phyloP scores from a whole-genome alignment of 1,284 basidiomycete species.

The Fomitopsis schrenkii region DNA sequence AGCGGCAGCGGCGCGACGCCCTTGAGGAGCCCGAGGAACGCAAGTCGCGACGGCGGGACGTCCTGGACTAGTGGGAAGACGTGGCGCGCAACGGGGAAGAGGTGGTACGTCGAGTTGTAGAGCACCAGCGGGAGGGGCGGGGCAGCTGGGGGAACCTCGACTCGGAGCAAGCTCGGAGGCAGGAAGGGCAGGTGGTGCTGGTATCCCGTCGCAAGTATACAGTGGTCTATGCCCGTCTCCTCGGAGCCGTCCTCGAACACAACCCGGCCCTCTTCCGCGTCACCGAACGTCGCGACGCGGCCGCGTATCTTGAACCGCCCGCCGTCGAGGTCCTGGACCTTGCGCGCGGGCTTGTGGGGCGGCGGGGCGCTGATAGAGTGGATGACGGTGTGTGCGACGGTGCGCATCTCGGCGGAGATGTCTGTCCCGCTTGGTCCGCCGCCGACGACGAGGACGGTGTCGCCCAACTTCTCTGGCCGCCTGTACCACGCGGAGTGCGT shows the following conservation, averaged over 20 bases:
- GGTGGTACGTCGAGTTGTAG: conserved; percentile 56
- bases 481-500: conserved; percentile 68
- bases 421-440: conserved; percentile 68
- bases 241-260: conserved; percentile 55
- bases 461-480: conserved; percentile 40
- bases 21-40: conserved; percentile 59
- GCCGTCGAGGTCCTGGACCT: conserved; percentile 23
- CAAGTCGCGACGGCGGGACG: conserved; percentile 50
- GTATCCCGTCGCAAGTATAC: conserved; percentile 75
- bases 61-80: conserved; percentile 45
- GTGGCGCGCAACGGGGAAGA: conserved; percentile 59
- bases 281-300: conserved; percentile 34
- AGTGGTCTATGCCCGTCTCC: conserved; percentile 53
- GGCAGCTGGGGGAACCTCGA: conserved; percentile 32
- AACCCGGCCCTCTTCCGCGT: conserved; percentile 42
- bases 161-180: conserved; percentile 28
- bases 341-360: conserved; percentile 2
- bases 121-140: conserved; percentile 46
- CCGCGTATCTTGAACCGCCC: conserved; percentile 41
- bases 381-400: conserved; percentile 42
- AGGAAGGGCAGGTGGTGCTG: conserved; percentile 62
- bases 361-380: conserved; percentile 46
- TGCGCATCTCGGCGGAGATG: conserved; percentile 53
- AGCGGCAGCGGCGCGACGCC: conserved; percentile 61
- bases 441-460: conserved; percentile 64